Percentiles rank a stretch among this genome's conserved stretches.
Conservation (phyloP, 2,329 filamentous ascomycete genomes). For the Chaetomiaceae sp. region DNA sequence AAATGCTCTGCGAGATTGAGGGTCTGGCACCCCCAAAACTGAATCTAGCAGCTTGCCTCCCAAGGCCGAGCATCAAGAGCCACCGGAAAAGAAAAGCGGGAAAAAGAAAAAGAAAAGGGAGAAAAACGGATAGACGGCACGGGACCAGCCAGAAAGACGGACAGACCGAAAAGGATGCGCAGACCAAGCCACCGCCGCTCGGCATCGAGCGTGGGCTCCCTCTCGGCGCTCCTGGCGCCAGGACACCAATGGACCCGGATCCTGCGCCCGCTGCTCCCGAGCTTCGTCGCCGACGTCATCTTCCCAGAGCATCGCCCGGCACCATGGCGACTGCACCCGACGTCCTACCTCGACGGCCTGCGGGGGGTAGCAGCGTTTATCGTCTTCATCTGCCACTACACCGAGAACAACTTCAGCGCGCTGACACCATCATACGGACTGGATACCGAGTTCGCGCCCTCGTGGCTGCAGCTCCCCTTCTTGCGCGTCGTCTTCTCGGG, state of each 20-base stretch:
- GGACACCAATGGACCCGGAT: conserved; percentile 7
- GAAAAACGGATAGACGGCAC: no score
- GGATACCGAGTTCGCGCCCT: conserved; percentile 30
- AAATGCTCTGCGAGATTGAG: no score
- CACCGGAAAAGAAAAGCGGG: no score
- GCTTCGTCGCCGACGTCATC: conserved; percentile 31
- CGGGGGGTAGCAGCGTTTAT: conserved; percentile 45
- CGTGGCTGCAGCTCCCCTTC: conserved; percentile 41
- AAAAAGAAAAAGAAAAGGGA: no score
- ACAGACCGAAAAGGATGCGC: neutral
- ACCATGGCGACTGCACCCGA: conserved; percentile 34
- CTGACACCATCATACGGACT: conserved; percentile 35
- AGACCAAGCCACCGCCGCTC: conserved; percentile 6
- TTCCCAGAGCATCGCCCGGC: conserved; percentile 29
- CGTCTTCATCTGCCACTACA: conserved; percentile 45
- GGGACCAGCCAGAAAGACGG: no score
- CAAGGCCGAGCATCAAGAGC: no score
- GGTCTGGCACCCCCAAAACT: no score
- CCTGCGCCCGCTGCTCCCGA: conserved; percentile 29
- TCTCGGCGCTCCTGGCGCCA: neutral
- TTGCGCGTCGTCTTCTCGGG: conserved; percentile 41
- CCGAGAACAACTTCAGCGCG: conserved; percentile 36
- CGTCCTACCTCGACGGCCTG: conserved; percentile 46
- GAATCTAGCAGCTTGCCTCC: no score
- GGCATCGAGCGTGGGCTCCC: conserved; percentile 2